These are phyloP conservation scores for Stagonosporopsis cucurbitacearum DNA, from an alignment of 2,329 filamentous ascomycete genomes.

Conservation along the genomic window DNA sequence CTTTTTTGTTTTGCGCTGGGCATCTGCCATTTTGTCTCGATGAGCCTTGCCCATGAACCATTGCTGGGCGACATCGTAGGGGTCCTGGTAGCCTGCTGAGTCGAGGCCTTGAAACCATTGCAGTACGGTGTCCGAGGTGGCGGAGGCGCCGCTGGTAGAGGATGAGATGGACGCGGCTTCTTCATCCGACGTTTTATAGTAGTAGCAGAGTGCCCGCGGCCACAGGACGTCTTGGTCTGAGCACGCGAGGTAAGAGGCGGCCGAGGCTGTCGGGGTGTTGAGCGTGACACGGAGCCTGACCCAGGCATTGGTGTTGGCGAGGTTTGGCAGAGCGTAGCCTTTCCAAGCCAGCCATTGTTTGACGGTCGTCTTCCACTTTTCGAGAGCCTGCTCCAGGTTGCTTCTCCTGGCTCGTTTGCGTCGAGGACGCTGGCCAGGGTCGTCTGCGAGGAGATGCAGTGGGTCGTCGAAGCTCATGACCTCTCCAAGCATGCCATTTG, in stretches of 20 bases:
- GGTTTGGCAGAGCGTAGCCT: constrained; percentile 38
- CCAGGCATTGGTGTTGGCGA: constrained; percentile 39
- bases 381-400: constrained; percentile 39
- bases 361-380: constrained; percentile 44
- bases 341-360: constrained; percentile 45
- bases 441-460: constrained; percentile 26
- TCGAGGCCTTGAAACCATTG: constrained; percentile 41
- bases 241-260: constrained; percentile 21
- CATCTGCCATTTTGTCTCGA: constrained; percentile 44
- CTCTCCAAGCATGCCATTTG: constrained; percentile 42
- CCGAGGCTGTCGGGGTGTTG: constrained; percentile 6
- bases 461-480: constrained; percentile 43
- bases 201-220: constrained; percentile 46
- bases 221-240: constrained; percentile 42
- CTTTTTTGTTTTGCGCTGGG: constrained; percentile 52
- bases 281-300: constrained; percentile 39
- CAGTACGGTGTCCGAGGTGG: constrained; percentile 19
- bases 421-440: constrained; percentile 25
- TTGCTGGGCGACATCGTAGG: constrained; percentile 44
- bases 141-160: background rate
- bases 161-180: background rate
- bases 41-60: constrained; percentile 47
- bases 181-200: constrained; percentile 19
- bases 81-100: constrained; percentile 44
- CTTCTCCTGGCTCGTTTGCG: constrained; percentile 36